Percentiles rank a stretch among this genome's conserved stretches.
Evolutionary conservation across 1,284 basidiomycete genomes (phyloP).

Genomic region (Grifola frondosa): DNA sequence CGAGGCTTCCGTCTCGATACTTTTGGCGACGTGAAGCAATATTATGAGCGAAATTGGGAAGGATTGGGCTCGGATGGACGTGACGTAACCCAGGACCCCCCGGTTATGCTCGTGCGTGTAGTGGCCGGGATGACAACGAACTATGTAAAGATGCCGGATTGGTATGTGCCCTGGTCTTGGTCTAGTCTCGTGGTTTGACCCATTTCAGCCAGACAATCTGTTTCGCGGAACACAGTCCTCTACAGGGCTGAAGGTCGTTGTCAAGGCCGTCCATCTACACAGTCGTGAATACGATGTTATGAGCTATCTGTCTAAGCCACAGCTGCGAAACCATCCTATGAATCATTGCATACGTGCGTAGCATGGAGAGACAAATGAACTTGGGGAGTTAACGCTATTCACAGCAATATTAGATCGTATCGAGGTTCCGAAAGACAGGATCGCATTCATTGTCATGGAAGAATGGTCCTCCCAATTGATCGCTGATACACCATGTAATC

Average conservation of each 20-base stretch:
- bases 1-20: conserved; percentile 67
- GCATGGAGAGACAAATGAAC: background rate
- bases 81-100: conserved; percentile 27
- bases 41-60: conserved; percentile 44
- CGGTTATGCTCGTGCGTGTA: conserved; percentile 37
- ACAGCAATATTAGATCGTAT: conserved; percentile 66
- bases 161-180: conserved; percentile 39
- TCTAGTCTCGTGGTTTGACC: conserved; percentile 9
- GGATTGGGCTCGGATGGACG: conserved; percentile 24
- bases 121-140: conserved; percentile 48
- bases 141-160: conserved; percentile 69
- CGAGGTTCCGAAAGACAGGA: conserved; percentile 47
- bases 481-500: conserved; percentile 47
- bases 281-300: conserved; percentile 65
- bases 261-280: conserved; percentile 63
- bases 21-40: conserved; percentile 58
- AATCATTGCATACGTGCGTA: conserved; percentile 75
- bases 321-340: conserved; percentile 55
- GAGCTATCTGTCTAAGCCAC: conserved; percentile 50
- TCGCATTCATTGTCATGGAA: conserved; percentile 75
- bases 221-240: conserved; percentile 59
- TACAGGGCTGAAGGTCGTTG: conserved; percentile 54
- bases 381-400: conserved; percentile 4
- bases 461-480: conserved; percentile 70
- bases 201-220: conserved; percentile 60